Base-by-base conservation (phyloP, 768 basidiomycete species). In the Calvatia gigantea region DNA sequence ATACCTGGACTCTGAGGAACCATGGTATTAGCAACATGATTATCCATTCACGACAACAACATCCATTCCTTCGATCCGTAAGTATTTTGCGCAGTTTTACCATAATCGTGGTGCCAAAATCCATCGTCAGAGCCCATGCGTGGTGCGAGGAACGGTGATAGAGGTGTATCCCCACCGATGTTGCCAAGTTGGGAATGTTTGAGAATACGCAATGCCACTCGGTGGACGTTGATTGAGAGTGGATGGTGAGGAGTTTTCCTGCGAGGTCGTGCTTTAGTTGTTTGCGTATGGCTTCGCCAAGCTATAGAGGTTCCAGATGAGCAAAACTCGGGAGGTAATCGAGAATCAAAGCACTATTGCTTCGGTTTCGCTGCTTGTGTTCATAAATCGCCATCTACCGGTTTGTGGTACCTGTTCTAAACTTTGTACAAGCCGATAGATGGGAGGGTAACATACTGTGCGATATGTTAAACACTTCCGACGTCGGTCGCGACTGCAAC, bases 371-470 rank as follows among this genome's bases (percentile, higher is more conserved):
- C 78, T 77, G 38, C 78, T 78, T 2, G 86, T 77, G 64, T 90
- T 87, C 82, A 98, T 96, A 67, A 95, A 97, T 19, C 95, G 72
- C 81, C 87, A 87, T 54, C 95, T 73, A 0, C 93, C 92, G 0
- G 92, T 95, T 65, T 94, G 87, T 2, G 89, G 85, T 0, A 93
- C 89, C 64, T 82, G 78, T 66, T 98, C 94, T 25, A 95, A 75
- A 64, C 92, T 94, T 32, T 28, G 32, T n/a, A 31, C n/a, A 28
- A 43, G 21, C 19, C 27, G 47, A 42, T 31, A 8, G n/a, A 41
- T 14, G 15, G 37, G 25, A 19, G 43, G 14, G 47, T 21, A 9
- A 63, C 68, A 57, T 55, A 77, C 75, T 77, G 71, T 12, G 64
- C 47, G 11, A 72, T 52, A 51, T 72, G 73, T 54, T 70, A 74